Percentiles rank a stretch among this genome's conserved stretches.
Evolutionary conservation across 2,329 filamentous ascomycete species (phyloP).

Genomic region (Chrysoporthe cubensis): DNA sequence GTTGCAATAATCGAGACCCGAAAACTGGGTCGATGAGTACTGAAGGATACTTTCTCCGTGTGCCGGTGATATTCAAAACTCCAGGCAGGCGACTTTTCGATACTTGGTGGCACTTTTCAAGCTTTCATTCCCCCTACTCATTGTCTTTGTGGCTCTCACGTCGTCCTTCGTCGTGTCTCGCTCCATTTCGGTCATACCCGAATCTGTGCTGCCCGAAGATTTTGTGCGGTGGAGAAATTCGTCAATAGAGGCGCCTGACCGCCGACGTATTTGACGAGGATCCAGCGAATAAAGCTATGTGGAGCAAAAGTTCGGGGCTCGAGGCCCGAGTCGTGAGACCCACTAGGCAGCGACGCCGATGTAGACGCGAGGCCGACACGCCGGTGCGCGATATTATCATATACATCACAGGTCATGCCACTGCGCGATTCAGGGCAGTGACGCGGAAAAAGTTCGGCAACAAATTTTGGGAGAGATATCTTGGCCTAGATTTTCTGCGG

Average conservation of each 20-base stretch:
- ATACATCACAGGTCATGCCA: slow-evolving; percentile 1
- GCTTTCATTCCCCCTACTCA: neutral
- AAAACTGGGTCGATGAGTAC: neutral
- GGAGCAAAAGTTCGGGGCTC: neutral
- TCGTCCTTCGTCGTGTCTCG: neutral
- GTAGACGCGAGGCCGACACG: slow-evolving; percentile 12
- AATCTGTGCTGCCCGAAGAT: neutral
- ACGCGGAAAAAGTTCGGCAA: neutral
- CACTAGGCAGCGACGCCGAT: slow-evolving; percentile 6
- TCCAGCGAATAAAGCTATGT: neutral
- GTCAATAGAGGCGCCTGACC: neutral
- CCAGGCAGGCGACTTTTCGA: neutral
- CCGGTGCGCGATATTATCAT: neutral
- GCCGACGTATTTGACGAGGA: neutral
- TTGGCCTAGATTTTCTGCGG: neutral
- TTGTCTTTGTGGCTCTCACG: neutral
- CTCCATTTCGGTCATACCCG: neutral
- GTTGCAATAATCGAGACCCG: neutral
- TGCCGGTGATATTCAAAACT: no score
- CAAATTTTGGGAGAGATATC: neutral
- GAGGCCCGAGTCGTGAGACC: neutral
- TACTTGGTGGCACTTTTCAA: neutral
- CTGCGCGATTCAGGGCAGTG: neutral
- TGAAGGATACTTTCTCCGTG: no score
- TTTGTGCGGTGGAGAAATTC: neutral